Evolutionary conservation across 2,329 filamentous ascomycete species (phyloP).

Genomic region (Penicillium paneum): DNA sequence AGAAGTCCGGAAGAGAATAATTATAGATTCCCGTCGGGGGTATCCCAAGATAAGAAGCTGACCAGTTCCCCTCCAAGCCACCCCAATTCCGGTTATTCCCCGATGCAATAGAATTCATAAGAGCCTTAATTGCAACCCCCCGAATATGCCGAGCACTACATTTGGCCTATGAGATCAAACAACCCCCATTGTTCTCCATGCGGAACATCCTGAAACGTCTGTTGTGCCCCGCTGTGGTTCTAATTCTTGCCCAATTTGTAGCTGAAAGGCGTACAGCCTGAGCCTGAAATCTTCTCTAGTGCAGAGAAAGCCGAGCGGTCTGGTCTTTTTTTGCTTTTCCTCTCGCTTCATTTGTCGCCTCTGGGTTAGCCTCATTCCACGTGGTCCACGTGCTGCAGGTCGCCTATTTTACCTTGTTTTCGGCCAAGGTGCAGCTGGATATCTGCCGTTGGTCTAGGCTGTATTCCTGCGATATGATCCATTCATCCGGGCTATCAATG

Average conservation of each 20-base stretch:
- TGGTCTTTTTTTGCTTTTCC: not conserved
- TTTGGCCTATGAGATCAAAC: not conserved
- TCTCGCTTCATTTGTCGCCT: not conserved
- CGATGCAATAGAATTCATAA: not conserved
- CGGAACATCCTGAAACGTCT: conserved; percentile 12
- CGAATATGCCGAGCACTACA: not conserved
- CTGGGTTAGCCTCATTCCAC: conserved; percentile 13
- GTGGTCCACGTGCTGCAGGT: conserved; percentile 24
- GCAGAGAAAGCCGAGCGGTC: not conserved
- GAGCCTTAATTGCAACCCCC: not conserved
- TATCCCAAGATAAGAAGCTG: conserved; percentile 5
- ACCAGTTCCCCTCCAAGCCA: not conserved
- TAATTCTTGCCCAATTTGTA: conserved; percentile 1
- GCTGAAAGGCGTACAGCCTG: conserved; percentile 3
- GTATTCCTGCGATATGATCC: not conserved
- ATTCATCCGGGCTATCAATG: not conserved
- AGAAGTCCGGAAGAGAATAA: not conserved
- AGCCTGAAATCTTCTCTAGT: conserved; percentile 6
- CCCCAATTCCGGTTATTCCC: not conserved
- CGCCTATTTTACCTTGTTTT: conserved; percentile 20
- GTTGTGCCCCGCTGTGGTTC: not conserved
- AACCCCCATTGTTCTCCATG: conserved; percentile 7
- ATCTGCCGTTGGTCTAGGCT: not conserved
- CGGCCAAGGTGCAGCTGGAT: conserved; percentile 3
- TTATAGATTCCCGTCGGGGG: not conserved